A percentile compares a stretch with the other conserved stretches of the same genome.
phyloP scores from a whole-genome alignment of 441 rosid species.

The Adansonia gregorii region DNA sequence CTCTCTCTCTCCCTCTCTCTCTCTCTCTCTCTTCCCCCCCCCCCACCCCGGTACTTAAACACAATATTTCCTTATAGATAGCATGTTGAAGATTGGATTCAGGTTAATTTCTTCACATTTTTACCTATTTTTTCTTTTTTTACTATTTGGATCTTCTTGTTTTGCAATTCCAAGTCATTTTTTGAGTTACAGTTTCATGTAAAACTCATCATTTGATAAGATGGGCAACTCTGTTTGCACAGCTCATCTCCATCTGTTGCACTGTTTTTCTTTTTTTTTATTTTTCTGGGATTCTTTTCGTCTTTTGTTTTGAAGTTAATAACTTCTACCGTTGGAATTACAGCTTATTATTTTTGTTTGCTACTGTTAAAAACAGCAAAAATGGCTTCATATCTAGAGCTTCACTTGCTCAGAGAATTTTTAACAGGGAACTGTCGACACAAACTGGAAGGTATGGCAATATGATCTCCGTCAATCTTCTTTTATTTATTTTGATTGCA shows the following conservation, averaged over 20 bases:
- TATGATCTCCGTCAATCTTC: background rate
- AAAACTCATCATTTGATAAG: background rate
- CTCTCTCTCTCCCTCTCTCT: background rate
- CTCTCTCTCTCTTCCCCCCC: background rate
- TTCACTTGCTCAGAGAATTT: constrained; percentile 30
- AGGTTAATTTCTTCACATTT: constrained; percentile 33
- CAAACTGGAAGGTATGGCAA: constrained; percentile 36
- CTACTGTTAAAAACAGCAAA: constrained; percentile 20
- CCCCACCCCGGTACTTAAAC: background rate
- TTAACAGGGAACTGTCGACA: constrained; percentile 39
- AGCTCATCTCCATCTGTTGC: background rate
- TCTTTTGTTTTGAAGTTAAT: background rate
- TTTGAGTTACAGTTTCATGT: background rate
- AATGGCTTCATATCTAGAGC: constrained; percentile 31
- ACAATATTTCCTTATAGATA: background rate
- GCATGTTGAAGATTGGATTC: constrained; percentile 36
- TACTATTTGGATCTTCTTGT: background rate
- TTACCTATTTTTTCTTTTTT: background rate
- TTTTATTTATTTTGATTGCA: background rate
- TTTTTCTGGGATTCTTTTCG: constrained; percentile 4
- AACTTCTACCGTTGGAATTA: background rate
- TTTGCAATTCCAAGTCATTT: background rate
- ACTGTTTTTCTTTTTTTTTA: background rate
- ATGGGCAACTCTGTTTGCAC: background rate
- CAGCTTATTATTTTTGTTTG: background rate